Base-by-base conservation (phyloP, 306 rosid genomes). In the Citrullus mucosospermus region DNA sequence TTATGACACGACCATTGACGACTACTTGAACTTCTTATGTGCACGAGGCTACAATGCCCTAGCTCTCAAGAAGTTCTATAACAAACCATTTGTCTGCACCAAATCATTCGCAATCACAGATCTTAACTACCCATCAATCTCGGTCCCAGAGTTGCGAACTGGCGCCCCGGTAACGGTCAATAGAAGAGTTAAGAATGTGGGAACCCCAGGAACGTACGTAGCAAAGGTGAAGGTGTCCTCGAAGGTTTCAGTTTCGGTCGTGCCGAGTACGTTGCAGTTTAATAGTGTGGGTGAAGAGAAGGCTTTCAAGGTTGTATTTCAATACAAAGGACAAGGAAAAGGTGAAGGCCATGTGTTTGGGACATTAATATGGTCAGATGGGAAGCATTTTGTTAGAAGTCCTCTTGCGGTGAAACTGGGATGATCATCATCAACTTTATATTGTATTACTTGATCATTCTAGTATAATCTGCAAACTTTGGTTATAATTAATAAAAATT, bases 1-100 rank as follows among this genome's bases (percentile, higher is more conserved):
- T 16, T 91, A 91, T 68, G 96, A 91, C 71, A 36, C 81, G 4
- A 73, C 81, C 3, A 22, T 41, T 0, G 78, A 80, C 53, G 91
- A 89, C 54, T 86, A 91, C 82, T 53, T 89, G 74, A 86, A 88
- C 84, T 84, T 78, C 77, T 74, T 89, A 65, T 91, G 96, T 30
- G 82, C 80, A 53, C 88, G 32, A 6, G 83, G 84, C 87, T 88
- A 86, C 75, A 78, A 0, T 36, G 50, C 18, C 80, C 0, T 2
- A 6, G 2, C 5, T 13, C 66, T 90, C 6, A 63, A 14, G 32
- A 0, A 75, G 38, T 85, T 90, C 62, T 74, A 79, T 1, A 18
- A 4, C 12, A 69, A 79, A 59, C 68, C 78, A 34, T 76, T 75
- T 66, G 65, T 41, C 1, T 88, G 92, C 62, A 79, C 85, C 18